Conservation (phyloP, 2,329 filamentous ascomycete genomes). For the Cladophialophora carrionii region DNA sequence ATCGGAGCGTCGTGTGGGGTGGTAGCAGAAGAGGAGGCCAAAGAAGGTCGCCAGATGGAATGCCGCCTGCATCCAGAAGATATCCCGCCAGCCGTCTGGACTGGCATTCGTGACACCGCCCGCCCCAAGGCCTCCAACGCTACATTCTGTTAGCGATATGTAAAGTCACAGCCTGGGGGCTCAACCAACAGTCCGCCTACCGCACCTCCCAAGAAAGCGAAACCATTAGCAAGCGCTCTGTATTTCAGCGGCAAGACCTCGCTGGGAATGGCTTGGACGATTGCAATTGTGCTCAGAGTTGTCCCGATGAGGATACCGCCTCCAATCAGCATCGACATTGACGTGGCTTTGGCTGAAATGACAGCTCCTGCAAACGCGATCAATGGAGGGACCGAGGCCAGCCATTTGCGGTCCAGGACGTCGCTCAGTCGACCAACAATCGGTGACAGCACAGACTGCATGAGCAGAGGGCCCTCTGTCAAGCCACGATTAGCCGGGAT, state of each 20-base stretch:
- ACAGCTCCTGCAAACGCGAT: slow-evolving; percentile 60
- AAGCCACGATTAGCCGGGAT: slow-evolving; percentile 9
- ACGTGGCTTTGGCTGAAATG: slow-evolving; percentile 59
- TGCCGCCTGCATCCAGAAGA: slow-evolving; percentile 63
- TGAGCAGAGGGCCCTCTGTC: slow-evolving; percentile 57
- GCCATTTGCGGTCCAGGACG: slow-evolving; percentile 59
- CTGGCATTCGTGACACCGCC: slow-evolving; percentile 57
- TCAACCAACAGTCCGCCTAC: slow-evolving; percentile 56
- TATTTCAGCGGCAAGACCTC: slow-evolving; percentile 62
- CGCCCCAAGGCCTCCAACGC: slow-evolving; percentile 55
- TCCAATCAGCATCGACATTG: slow-evolving; percentile 61
- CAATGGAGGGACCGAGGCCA: slow-evolving; percentile 57
- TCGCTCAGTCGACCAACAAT: slow-evolving; percentile 61
- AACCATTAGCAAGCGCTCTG: slow-evolving; percentile 59
- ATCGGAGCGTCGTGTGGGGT: slow-evolving; percentile 48
- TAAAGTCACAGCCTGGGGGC: background rate
- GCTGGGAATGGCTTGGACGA: slow-evolving; percentile 60
- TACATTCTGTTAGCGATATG: slow-evolving; percentile 34
- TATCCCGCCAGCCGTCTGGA: slow-evolving; percentile 57
- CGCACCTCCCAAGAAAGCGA: slow-evolving; percentile 56
- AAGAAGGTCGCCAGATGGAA: slow-evolving; percentile 55
- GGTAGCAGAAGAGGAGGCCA: slow-evolving; percentile 55
- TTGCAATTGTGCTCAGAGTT: slow-evolving; percentile 59
- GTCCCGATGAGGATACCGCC: slow-evolving; percentile 62
- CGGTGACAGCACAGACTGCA: slow-evolving; percentile 61